Evolutionary conservation across 352 stramenopile species (phyloP), one percentile per base, ranked within the genome.

Genomic region (Phytophthora multivora): DNA sequence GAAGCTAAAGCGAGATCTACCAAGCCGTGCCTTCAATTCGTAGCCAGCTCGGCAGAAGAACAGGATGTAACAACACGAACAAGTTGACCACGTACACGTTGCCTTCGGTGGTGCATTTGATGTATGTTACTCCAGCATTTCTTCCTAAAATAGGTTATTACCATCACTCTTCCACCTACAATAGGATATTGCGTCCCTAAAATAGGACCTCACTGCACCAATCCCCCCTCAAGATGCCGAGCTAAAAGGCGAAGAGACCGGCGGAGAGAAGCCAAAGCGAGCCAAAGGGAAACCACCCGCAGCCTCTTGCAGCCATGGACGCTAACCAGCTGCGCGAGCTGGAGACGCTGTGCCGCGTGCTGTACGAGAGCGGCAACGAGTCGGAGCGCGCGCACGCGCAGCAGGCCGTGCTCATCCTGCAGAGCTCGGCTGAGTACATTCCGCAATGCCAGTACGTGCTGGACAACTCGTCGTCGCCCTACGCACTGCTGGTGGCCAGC

Each of bases 371-470:
- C 60, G 69, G 62, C 53, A 91, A 91, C 47, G 86, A 90, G 66
- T 59, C 63, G 23, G 83, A 93, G 66, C 83, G 84, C 35, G 71
- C 73, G 16, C 83, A 90, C 59, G 88, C 88, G 26, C 88, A 96
- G 59, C 83, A 93, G 69, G 79, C 77, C 8, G 86, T 96, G 54
- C 77, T 96, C 15, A 80, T 93, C 23, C 68, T 97, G 49, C 89
- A 97, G 71, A 94, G 81, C 66, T 95, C 93, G 21, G 93, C 96
- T 40, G 95, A 99, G 72, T 98, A 98, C 79, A 99, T 99, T 69
- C 97, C 97, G 45, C 96, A 98, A 75, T 99, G 96, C 69, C 97
- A 99, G 83, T 98, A 99, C 79, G 98, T 99, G 51, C 86, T 99
- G 15, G 97, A 99, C 80, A 83, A 98, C 60, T 98, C 93, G 47